Base-by-base conservation (phyloP, 164 flowering plant species). In the Aristolochia californica region DNA sequence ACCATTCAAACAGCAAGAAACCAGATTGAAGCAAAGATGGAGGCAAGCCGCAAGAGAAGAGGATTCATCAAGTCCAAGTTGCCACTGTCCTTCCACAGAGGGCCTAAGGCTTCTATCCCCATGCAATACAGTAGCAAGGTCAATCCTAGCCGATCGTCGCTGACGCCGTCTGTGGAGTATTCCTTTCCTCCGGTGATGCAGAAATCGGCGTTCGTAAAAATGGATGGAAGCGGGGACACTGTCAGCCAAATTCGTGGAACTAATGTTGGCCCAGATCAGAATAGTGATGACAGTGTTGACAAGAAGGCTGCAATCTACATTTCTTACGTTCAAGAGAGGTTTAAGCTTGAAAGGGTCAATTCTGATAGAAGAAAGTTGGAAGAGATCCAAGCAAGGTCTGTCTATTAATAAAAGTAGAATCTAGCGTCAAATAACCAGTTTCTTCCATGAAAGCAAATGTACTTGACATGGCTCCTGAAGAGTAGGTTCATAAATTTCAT, bases 261-360 rank as follows among this genome's bases (percentile, higher is more conserved):
- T 17, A 66, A 53, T 57, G 66, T 70, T 18, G 67, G 14, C 13
- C 57, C 38, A 5, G 45, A 47, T n/a, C n/a, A n/a, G 4, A 64
- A 40, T 23, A 76, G 28, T 0, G 83, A 80, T 34, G 83, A 83
- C 25, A 48, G 50, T 28, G 81, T 86, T 0, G 81, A 86, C 57
- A 24, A 30, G 50, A 79, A 66, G 61, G 87, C 94, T 20, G 75
- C 74, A 4, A 57, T 26, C 21, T 86, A 82, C 62, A 83, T 86
- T 16, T 78, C 85, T 52, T 53, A 65, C 21, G 89, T 83, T 49
- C 85, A 71, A 54, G 84, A 83, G 63, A 75, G 89, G 45, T 78
- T 86, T 66, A 72, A 63, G 71, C 80, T 75, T 8, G 82, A 85
- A 47, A 62, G 74, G 44, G 23, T 55, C 26, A 66, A 68, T 53